Evolutionary conservation across 805 yeast genomes (phyloP), one percentile per base, ranked within the genome.

Genomic region (Lipomyces orientalis): DNA sequence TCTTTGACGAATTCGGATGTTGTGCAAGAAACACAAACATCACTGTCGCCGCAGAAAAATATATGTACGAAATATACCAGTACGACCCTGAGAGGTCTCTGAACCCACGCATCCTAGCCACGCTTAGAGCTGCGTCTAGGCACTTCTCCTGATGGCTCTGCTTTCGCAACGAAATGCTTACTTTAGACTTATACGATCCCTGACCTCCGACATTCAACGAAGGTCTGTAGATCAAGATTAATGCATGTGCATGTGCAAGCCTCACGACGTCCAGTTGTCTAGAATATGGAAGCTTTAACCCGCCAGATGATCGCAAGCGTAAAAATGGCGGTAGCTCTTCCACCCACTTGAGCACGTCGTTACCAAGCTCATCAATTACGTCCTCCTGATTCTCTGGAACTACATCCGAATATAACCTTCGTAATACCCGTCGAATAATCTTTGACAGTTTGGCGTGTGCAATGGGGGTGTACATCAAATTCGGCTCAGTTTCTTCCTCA

Each of bases 11-110:
- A 16, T 16, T 10, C 19, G 64, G 65, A 29, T 61, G 31, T 19
- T 61, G 60, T 14, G 60, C 16, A 25, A 61, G 64, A 56, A 58
- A 61, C n/a, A 61, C 64, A 58, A 61, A 61, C 64, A 61, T 61
- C 33, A 61, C 64, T 2, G 64, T 61, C 10, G 31, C 37, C 9
- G 64, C 64, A 29, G 64, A 61, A 29, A 61, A 61, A 64, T n/a
- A 19, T 9, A 61, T 39, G 7, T 61, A 61, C 2, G 64, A 64
- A 14, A 61, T 25, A 59, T 31, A 35, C 64, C 64, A 61, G 31
- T 58, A 14, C n/a, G 64, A 58, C 9, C 64, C 43, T 4, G 64
- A 54, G 7, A 61, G 51, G 6, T 56, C 46, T 12, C 2, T 22
- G 37, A 60, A 60, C 29, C 33, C 57, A 2, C 62, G 29, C 49